Base-by-base conservation (phyloP, 306 rosid species). In the Lathyrus sativus region DNA sequence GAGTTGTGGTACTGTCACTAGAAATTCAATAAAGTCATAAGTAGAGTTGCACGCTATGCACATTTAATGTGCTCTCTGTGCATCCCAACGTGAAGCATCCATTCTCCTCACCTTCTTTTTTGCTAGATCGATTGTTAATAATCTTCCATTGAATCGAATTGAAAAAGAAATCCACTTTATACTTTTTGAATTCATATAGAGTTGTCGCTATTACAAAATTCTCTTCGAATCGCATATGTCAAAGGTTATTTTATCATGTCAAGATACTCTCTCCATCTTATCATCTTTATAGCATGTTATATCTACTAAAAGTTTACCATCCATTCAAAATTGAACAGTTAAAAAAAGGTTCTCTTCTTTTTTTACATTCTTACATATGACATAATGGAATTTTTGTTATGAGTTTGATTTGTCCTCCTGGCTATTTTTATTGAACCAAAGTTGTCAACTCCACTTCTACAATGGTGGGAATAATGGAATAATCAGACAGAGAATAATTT, bases 1-100 rank as follows among this genome's bases (percentile, higher is more conserved):
- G 79, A 46, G 26, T 64, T 62, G 76, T 69, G 79, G 76, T 69
- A 74, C 83, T 65, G 0, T 11, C 29, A 54, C 61, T 53, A 14
- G 26, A 48, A 55, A 56, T 13, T 46, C 59, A 69, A 68, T 48
- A 46, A 73, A 62, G 76, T n/a, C 54, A 18, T 62, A 37, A 13
- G 11, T 31, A 55, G 56, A 54, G 26, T 73, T 50, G 41, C 14
- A 35, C 9, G 63, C 63, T 44, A 31, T 68, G 50, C 63, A 68
- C 58, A 50, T 79, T 49, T 49, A 49, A 49, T 19, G 22, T 19
- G 22, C 22, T 19, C 22, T 19, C 22, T 19, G 22, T 19, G 22
- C 22, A 19, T 19, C 22, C 22, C 22, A 19, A 19, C 22, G 48
- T 12, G 37, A 54, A 53, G 67, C 53, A 43, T 53, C 58, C 58